These are phyloP conservation scores for Lagenidium giganteum DNA, from an alignment of 352 stramenopile species.

Conservation along the genomic window DNA sequence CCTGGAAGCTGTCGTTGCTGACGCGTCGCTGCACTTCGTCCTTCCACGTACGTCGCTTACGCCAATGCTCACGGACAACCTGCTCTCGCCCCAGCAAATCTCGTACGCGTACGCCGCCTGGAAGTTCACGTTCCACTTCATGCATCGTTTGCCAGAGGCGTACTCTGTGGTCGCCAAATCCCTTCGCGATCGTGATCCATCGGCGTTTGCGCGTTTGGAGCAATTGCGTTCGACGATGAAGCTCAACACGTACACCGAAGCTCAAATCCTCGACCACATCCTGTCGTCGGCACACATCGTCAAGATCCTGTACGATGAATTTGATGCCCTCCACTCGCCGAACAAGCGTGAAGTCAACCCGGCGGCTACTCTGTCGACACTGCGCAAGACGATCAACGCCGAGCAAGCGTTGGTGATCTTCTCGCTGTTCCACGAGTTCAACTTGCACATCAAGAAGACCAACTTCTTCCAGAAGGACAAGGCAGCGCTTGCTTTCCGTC, in stretches of 20 bases:
- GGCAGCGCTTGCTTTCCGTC: slow-evolving; percentile 62
- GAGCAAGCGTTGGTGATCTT: slow-evolving; percentile 80
- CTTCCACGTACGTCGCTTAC: slow-evolving; percentile 79
- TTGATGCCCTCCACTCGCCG: slow-evolving; percentile 62
- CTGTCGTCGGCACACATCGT: slow-evolving; percentile 60
- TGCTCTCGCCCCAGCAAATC: slow-evolving; percentile 73
- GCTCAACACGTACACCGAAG: slow-evolving; percentile 85
- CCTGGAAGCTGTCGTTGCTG: slow-evolving; percentile 53
- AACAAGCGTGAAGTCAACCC: slow-evolving; percentile 33
- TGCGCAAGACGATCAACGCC: slow-evolving; percentile 70
- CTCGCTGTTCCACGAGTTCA: slow-evolving; percentile 80
- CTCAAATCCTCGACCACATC: slow-evolving; percentile 84
- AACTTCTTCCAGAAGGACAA: slow-evolving; percentile 86
- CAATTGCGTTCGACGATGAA: slow-evolving; percentile 81
- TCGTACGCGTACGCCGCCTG: slow-evolving; percentile 82
- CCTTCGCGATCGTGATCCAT: slow-evolving; percentile 67
- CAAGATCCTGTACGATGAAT: slow-evolving; percentile 78
- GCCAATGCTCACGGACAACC: slow-evolving; percentile 71
- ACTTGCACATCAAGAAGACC: slow-evolving; percentile 75
- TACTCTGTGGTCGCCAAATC: slow-evolving; percentile 78
- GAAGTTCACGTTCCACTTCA: slow-evolving; percentile 89
- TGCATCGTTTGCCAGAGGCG: slow-evolving; percentile 76
- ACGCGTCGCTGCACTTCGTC: slow-evolving; percentile 81
- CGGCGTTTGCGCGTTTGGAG: slow-evolving; percentile 69
- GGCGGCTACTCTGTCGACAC: slow-evolving; percentile 48